Conservation (phyloP, 2,329 filamentous ascomycete species). For the Nannizzia gypsea region DNA sequence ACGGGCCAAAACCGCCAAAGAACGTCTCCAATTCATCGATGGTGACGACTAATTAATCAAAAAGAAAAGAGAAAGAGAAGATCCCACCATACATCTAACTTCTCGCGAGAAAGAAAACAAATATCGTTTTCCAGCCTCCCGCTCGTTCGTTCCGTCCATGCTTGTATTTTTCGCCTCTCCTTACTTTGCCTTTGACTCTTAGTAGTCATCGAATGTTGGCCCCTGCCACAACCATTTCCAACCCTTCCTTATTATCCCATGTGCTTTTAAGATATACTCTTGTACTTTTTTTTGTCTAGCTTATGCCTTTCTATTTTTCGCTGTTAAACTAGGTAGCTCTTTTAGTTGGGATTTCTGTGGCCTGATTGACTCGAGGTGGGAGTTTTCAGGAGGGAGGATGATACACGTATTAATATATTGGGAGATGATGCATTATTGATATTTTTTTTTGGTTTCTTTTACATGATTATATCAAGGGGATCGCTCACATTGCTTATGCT, state of each 20-base stretch:
- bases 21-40: conserved; percentile 22
- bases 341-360: conserved; percentile 1
- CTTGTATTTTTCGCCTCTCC: background rate
- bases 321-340: background rate
- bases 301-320: background rate
- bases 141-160: background rate
- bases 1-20: conserved; percentile 49
- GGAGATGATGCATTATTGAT: background rate
- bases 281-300: background rate
- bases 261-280: background rate
- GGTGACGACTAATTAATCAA: conserved; percentile 12
- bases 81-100: conserved; percentile 19
- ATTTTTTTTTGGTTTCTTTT: background rate
- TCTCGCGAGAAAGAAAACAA: conserved; percentile 30
- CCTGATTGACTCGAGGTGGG: background rate
- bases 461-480: background rate
- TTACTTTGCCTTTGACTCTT: background rate
- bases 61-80: background rate
- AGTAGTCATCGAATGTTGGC: background rate
- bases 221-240: conserved; percentile 6
- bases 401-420: conserved; percentile 2
- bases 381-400: background rate
- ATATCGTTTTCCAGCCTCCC: background rate
- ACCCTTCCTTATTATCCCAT: background rate
- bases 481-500: background rate